Evolutionary conservation across 2,329 filamentous ascomycete genomes (phyloP).

Genomic region (Dothideomycetes sp.): DNA sequence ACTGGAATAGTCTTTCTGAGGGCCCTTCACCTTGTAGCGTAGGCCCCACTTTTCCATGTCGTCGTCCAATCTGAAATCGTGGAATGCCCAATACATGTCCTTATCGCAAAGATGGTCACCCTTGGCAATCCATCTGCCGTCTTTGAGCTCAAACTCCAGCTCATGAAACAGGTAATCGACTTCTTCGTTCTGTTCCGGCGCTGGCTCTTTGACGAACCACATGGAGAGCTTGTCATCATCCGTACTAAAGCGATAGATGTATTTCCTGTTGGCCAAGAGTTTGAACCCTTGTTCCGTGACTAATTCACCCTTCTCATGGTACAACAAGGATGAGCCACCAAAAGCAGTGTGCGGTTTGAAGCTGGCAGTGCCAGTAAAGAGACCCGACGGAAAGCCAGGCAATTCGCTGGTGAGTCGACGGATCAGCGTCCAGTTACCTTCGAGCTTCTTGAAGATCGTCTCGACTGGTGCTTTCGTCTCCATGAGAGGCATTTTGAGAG

Average conservation of each 20-base stretch:
- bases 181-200: slow-evolving; percentile 27
- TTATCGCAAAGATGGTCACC: slow-evolving; percentile 62
- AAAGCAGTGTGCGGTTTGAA: slow-evolving; percentile 24
- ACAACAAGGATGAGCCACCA: slow-evolving; percentile 22
- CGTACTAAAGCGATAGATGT: slow-evolving; percentile 64
- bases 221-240: slow-evolving; percentile 55
- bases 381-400: slow-evolving; percentile 28
- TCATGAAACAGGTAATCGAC: slow-evolving; percentile 70
- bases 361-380: slow-evolving; percentile 27
- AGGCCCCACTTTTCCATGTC: slow-evolving; percentile 28
- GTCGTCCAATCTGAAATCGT: slow-evolving; percentile 47
- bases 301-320: slow-evolving; percentile 28
- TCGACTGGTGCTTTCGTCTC: slow-evolving; percentile 13
- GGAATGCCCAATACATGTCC: slow-evolving; percentile 62
- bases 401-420: slow-evolving; percentile 25
- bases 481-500: slow-evolving; percentile 4
- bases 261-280: slow-evolving; percentile 57
- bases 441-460: slow-evolving; percentile 25
- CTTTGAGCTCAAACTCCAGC: slow-evolving; percentile 48
- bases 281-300: slow-evolving; percentile 29
- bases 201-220: slow-evolving; percentile 67
- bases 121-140: slow-evolving; percentile 48
- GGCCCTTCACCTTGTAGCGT: slow-evolving; percentile 29
- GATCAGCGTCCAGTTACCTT: slow-evolving; percentile 27
- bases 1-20: slow-evolving; percentile 30